Conservation (phyloP, 805 yeast species). For the Candida chilensis region DNA sequence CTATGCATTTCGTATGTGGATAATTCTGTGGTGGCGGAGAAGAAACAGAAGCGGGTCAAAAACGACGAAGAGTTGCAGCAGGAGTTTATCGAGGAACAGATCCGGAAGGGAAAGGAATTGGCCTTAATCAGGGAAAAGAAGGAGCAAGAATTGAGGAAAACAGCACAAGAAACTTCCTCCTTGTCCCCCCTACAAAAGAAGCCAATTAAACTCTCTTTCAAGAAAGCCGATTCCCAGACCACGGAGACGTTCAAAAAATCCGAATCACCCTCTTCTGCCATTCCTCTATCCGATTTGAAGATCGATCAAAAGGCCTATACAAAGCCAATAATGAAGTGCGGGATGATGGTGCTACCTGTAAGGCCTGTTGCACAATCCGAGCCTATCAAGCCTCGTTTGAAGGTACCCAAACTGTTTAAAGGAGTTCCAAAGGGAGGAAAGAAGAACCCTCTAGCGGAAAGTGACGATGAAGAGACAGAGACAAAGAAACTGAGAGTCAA, state of each 20-base stretch:
- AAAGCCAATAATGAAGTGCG: neutral
- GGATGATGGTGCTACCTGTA: neutral
- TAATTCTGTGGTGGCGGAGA: slow-evolving; percentile 37
- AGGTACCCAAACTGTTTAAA: too few species aligned
- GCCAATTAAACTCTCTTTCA: neutral
- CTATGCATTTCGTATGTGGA: slow-evolving; percentile 45
- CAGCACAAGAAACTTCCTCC: neutral
- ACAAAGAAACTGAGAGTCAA: too few species aligned
- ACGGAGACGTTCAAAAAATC: neutral
- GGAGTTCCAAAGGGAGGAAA: too few species aligned
- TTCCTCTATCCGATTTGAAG: neutral
- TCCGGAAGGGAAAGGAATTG: slow-evolving; percentile 29
- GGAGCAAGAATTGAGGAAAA: neutral
- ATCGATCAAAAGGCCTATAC: neutral
- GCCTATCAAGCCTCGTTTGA: too few species aligned
- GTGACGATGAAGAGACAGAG: too few species aligned
- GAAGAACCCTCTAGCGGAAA: too few species aligned
- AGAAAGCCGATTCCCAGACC: neutral
- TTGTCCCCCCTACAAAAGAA: too few species aligned
- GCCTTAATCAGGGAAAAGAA: neutral
- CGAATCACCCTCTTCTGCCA: neutral
- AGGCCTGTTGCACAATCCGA: neutral
- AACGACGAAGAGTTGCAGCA: slow-evolving; percentile 37
- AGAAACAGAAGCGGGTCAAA: slow-evolving; percentile 21
- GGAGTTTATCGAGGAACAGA: slow-evolving; percentile 41